phyloP scores from a whole-genome alignment of 1,284 basidiomycete species.

The Puccinia sorghi region DNA sequence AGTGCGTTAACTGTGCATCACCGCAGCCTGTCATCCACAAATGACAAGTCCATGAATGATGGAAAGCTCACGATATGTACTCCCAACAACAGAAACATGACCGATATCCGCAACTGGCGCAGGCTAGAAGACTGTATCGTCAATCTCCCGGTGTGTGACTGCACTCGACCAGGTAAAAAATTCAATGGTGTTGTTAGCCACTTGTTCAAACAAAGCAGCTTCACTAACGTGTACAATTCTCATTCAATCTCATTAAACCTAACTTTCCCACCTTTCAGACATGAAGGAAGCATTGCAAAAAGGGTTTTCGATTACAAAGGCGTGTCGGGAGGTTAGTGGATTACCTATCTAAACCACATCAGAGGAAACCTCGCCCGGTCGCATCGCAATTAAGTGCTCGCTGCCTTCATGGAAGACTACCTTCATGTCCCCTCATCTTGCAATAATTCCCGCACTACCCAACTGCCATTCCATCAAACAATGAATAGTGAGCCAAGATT shows the following conservation, averaged over 20 bases:
- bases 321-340: slow-evolving; percentile 36
- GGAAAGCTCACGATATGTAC: not conserved
- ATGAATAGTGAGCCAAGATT: no score
- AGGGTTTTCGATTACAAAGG: slow-evolving; percentile 37
- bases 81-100: slow-evolving; percentile 19
- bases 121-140: slow-evolving; percentile 30
- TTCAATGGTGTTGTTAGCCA: not conserved
- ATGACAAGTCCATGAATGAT: no score
- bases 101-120: slow-evolving; percentile 7
- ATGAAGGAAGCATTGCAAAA: not conserved
- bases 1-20: slow-evolving; percentile 3
- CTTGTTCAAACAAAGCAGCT: not conserved
- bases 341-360: slow-evolving; percentile 36
- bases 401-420: no score
- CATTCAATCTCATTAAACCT: not conserved
- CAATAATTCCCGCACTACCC: no score
- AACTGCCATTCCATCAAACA: no score
- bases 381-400: no score
- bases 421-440: no score
- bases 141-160: slow-evolving; percentile 45
- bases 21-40: not conserved
- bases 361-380: not conserved
- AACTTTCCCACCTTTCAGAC: not conserved
- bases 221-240: not conserved
- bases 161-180: slow-evolving; percentile 31